Evolutionary conservation across 1,284 basidiomycete species (phyloP).

Genomic region (Ganoderma resinaceum): DNA sequence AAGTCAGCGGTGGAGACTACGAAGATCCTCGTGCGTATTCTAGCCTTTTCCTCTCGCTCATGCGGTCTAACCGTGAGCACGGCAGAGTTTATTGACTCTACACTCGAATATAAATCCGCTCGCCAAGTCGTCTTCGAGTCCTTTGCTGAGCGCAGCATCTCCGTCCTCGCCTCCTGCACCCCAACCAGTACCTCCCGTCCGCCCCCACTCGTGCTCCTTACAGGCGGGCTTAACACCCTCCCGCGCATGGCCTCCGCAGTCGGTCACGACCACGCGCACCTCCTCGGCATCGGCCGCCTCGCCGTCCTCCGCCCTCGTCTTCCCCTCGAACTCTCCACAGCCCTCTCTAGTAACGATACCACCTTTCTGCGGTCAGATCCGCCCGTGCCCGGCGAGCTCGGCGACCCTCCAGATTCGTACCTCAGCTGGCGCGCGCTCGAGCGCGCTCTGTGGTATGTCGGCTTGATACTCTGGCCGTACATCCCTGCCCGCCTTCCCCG

Average conservation of each 20-base stretch:
- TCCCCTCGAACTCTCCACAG: conserved; percentile 31
- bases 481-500: conserved; percentile 33
- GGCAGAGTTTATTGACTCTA: conserved; percentile 39
- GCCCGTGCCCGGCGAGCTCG: conserved; percentile 18
- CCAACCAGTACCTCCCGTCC: conserved; percentile 30
- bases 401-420: conserved; percentile 12
- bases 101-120: conserved; percentile 35
- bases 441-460: conserved; percentile 16
- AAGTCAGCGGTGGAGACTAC: conserved; percentile 90
- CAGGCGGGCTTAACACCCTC: conserved; percentile 79
- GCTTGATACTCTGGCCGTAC: conserved; percentile 24
- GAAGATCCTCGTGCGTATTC: conserved; percentile 71
- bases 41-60: conserved; percentile 1
- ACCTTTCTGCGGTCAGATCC: conserved; percentile 19
- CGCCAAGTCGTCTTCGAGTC: conserved; percentile 69
- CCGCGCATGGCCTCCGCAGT: conserved; percentile 65
- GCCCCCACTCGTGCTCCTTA: conserved; percentile 75
- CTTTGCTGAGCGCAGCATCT: conserved; percentile 61
- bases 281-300: conserved; percentile 80
- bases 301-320: conserved; percentile 72
- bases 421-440: conserved; percentile 24
- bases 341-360: not conserved
- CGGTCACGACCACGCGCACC: conserved; percentile 62
- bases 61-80: not conserved
- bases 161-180: conserved; percentile 45